These are phyloP conservation scores for Grigorovia jiainica DNA, from an alignment of 805 yeast species.

Conservation along the genomic window DNA sequence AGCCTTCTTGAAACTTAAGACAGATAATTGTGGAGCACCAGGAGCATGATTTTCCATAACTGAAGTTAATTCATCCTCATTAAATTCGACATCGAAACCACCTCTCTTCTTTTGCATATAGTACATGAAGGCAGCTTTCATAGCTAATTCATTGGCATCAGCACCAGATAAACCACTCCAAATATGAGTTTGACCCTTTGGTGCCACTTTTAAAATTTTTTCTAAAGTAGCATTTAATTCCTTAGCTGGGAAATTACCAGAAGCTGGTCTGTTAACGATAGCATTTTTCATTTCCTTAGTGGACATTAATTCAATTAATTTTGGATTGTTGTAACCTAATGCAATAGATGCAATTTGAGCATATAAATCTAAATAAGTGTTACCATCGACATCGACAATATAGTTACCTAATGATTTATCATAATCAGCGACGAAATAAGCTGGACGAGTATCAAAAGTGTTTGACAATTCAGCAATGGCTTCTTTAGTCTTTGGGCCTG, in stretches of 20 bases:
- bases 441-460: constrained; percentile 54
- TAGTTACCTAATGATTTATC: constrained; percentile 56
- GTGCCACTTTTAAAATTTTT: constrained; percentile 53
- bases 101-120: constrained; percentile 53
- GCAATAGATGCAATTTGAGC: constrained; percentile 70
- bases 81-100: constrained; percentile 49
- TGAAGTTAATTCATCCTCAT: constrained; percentile 57
- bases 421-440: constrained; percentile 56
- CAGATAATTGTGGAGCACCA: constrained; percentile 80
- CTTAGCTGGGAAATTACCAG: constrained; percentile 54
- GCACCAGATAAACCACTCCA: constrained; percentile 65
- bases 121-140: constrained; percentile 62
- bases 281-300: constrained; percentile 56
- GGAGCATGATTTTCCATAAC: constrained; percentile 80
- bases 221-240: constrained; percentile 40
- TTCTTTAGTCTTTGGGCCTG: constrained; percentile 63
- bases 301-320: constrained; percentile 46
- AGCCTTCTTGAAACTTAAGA: constrained; percentile 75
- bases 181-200: constrained; percentile 47
- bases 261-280: constrained; percentile 58
- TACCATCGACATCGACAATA: constrained; percentile 58
- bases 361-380: constrained; percentile 49
- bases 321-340: constrained; percentile 63
- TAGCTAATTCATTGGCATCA: constrained; percentile 62
- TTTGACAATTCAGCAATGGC: constrained; percentile 43